Conservation (phyloP, 1,284 basidiomycete species). For the Quambalaria eucalypti region DNA sequence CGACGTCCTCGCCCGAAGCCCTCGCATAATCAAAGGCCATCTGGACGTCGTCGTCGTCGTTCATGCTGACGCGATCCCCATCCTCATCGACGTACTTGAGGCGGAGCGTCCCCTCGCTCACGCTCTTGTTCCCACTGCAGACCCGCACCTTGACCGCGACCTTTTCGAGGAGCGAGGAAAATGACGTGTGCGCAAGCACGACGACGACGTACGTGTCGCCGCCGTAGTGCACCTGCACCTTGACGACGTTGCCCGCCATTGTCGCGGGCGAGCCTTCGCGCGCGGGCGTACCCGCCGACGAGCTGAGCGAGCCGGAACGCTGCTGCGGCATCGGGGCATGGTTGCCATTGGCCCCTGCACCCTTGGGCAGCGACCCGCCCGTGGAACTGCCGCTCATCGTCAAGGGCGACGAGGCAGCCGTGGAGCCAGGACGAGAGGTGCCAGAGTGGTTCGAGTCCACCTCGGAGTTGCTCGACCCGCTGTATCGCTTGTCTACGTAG, state of each 20-base stretch:
- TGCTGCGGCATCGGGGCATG: background rate
- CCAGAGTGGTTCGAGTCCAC: conserved; percentile 22
- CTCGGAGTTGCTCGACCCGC: conserved; percentile 24
- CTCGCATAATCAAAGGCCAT: conserved; percentile 36
- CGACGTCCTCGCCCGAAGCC: conserved; percentile 14
- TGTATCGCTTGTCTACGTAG: conserved; percentile 17
- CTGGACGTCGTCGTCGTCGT: conserved; percentile 40
- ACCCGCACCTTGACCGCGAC: conserved; percentile 78
- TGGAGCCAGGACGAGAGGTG: conserved; percentile 24
- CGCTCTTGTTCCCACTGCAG: background rate
- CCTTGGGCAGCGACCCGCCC: background rate
- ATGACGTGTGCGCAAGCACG: conserved; percentile 67
- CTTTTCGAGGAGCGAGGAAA: conserved; percentile 72
- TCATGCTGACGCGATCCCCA: conserved; percentile 39
- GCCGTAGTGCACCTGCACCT: conserved; percentile 62
- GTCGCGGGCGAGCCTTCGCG: background rate
- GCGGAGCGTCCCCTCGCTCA: conserved; percentile 1
- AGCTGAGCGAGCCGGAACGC: background rate
- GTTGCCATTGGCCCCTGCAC: background rate
- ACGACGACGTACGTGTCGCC: conserved; percentile 88
- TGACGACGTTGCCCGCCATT: conserved; percentile 29
- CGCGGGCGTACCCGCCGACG: background rate
- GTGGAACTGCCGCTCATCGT: conserved; percentile 5
- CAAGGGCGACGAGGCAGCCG: conserved; percentile 31
- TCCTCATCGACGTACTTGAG: conserved; percentile 42